Base-by-base conservation (phyloP, 768 basidiomycete species). In the Lepiota brunneoincarnata region DNA sequence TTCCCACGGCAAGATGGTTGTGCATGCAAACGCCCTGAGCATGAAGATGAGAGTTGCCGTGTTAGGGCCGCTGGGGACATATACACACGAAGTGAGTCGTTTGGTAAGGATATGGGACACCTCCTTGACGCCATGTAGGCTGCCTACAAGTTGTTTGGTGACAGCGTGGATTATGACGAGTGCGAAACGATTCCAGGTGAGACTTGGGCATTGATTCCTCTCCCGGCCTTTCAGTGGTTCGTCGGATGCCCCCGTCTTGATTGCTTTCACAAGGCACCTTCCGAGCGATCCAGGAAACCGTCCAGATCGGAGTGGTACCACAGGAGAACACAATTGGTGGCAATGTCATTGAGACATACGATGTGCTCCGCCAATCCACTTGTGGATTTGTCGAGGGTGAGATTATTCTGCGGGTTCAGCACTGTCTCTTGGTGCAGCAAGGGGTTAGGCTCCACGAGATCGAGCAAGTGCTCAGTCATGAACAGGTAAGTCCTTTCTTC, bases 261-360 rank as follows among this genome's bases (percentile, higher is more conserved):
- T 15, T 2, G 34, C 45, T 50, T 14, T 31, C 49, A 26, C 37
- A 49, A 92, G 90, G 79, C 55, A 82, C 86, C 20, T 84, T 87
- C 56, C 64, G 75, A 40, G 67, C 77, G 15, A 66, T 91, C 5
- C 52, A 70, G 10, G 64, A 64, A 5, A 63, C 69, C 12, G 68
- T 72, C 28, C 75, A 77, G 21, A 73, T 82, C 44, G 89, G 80
- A 21, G 75, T 92, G n/a, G 73, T 91, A 24, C 90, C 90, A 18
- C 86, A 89, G 65, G 90, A 93, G 67, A 93, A 93, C 60, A 83
- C 83, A 14, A 86, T 82, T 34, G 86, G 84, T 59, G 90, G 90
- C 10, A 74, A 71, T 15, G 90, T 93, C 6, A 69, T 81, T 18
- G 90, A 93, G 66, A 87, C 88, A 1, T 91, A 88, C 62, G 84